Evolutionary conservation across 1,284 basidiomycete genomes (phyloP).

Genomic region (Apiotrichum sp.): DNA sequence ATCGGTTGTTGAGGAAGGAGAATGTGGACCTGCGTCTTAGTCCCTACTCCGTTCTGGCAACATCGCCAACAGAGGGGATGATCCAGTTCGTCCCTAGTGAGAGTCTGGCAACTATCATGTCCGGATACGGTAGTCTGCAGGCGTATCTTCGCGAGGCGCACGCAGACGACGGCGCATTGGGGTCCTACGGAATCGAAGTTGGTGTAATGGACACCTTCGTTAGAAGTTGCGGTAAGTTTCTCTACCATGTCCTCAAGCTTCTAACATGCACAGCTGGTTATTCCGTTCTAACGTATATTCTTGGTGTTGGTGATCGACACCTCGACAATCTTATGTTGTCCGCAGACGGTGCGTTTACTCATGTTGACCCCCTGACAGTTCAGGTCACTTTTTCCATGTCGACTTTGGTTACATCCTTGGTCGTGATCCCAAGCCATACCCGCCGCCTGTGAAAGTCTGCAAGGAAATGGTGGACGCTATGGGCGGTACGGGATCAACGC

Average conservation of each 20-base stretch:
- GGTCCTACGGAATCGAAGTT: constrained; percentile 86
- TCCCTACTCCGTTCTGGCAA: constrained; percentile 91
- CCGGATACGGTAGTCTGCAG: constrained; percentile 83
- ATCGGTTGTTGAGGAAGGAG: constrained; percentile 85
- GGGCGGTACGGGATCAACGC: constrained; percentile 87
- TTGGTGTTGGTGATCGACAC: constrained; percentile 96
- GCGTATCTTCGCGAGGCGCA: constrained; percentile 80
- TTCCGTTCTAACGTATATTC: constrained; percentile 92
- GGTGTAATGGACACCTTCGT: constrained; percentile 93
- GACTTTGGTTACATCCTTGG: constrained; percentile 99
- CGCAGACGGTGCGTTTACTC: constrained; percentile 63
- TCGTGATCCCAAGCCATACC: constrained; percentile 95
- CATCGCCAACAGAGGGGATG: constrained; percentile 89
- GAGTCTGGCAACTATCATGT: constrained; percentile 86
- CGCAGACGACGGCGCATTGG: constrained; percentile 85
- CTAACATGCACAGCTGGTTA: constrained; percentile 68
- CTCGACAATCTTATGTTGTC: constrained; percentile 90
- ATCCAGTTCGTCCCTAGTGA: constrained; percentile 93
- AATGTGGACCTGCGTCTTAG: constrained; percentile 89
- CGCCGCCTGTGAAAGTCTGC: constrained; percentile 96
- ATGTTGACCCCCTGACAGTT: not conserved
- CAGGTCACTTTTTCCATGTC: constrained; percentile 84
- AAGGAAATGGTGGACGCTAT: constrained; percentile 99
- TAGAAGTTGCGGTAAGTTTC: constrained; percentile 80
- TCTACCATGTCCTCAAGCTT: not conserved